phyloP scores from a whole-genome alignment of 805 yeast genomes.

The Starmerella vaccinii region DNA sequence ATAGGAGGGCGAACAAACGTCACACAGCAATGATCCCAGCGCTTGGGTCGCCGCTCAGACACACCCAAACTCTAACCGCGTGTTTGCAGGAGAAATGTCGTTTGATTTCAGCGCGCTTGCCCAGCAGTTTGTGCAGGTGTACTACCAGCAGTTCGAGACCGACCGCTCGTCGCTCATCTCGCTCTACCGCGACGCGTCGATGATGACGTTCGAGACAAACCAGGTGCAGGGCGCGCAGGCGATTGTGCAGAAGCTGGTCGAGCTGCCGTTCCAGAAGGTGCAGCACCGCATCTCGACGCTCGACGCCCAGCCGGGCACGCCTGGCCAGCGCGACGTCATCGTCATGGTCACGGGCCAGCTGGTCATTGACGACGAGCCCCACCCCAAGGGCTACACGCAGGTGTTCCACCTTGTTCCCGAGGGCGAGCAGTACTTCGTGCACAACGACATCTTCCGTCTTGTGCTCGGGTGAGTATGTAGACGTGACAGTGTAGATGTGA shows the following conservation, averaged over 20 bases:
- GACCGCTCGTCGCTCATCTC: constrained; percentile 88
- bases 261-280: constrained; percentile 86
- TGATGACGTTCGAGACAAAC: constrained; percentile 92
- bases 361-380: constrained; percentile 84
- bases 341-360: constrained; percentile 98
- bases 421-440: constrained; percentile 79
- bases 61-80: neutral
- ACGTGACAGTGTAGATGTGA: neutral
- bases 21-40: constrained; percentile 4
- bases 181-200: constrained; percentile 91
- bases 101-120: constrained; percentile 29
- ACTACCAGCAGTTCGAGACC: constrained; percentile 88
- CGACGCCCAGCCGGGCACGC: constrained; percentile 96
- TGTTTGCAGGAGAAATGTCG: constrained; percentile 20
- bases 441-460: constrained; percentile 93
- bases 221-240: constrained; percentile 91
- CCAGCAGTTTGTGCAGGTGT: constrained; percentile 83
- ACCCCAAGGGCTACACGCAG: constrained; percentile 93
- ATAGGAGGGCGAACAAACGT: constrained; percentile 1
- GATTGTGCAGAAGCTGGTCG: constrained; percentile 82
- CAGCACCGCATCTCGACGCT: constrained; percentile 87
- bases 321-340: constrained; percentile 73
- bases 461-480: constrained; percentile 17
- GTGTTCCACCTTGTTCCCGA: constrained; percentile 96
- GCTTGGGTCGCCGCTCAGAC: neutral